Percentiles rank a stretch among this genome's conserved stretches.
phyloP scores from a whole-genome alignment of 2,329 filamentous ascomycete species.

The Drechslera avenae region DNA sequence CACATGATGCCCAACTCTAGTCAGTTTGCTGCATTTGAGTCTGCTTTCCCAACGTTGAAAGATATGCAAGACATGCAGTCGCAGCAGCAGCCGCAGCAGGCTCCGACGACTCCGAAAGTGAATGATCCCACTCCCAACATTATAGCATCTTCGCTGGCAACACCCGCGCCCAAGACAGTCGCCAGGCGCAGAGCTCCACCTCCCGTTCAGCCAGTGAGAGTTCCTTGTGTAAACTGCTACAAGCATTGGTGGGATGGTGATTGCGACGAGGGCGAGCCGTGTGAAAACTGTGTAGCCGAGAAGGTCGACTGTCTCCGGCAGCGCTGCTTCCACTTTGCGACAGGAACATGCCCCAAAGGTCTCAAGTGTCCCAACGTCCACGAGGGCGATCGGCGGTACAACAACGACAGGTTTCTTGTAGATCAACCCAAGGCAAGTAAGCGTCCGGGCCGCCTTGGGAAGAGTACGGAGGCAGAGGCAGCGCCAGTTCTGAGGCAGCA shows the following conservation, averaged over 20 bases:
- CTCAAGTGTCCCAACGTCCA: not conserved
- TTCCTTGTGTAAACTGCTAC: slow-evolving; percentile 2
- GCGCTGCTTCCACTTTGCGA: slow-evolving; percentile 1
- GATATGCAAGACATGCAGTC: too few species aligned
- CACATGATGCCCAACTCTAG: not conserved
- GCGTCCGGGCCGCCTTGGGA: not conserved
- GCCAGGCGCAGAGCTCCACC: too few species aligned
- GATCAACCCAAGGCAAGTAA: not conserved
- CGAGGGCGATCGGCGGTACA: not conserved
- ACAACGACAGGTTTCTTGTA: not conserved
- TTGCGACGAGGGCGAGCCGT: not conserved
- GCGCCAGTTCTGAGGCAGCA: not conserved
- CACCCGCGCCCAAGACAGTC: too few species aligned
- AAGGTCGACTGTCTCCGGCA: not conserved
- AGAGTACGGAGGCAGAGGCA: not conserved
- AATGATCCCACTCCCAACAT: too few species aligned
- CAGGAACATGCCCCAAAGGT: not conserved
- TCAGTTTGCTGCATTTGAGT: not conserved
- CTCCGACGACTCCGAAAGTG: too few species aligned
- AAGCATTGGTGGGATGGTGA: slow-evolving; percentile 1
- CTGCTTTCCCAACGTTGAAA: too few species aligned
- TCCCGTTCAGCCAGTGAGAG: not conserved
- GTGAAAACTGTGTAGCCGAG: not conserved
- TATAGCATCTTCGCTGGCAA: too few species aligned
- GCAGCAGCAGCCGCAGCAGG: too few species aligned